phyloP scores from a whole-genome alignment of 1,139 yeast genomes.

The Saccharomyces pastorianus region DNA sequence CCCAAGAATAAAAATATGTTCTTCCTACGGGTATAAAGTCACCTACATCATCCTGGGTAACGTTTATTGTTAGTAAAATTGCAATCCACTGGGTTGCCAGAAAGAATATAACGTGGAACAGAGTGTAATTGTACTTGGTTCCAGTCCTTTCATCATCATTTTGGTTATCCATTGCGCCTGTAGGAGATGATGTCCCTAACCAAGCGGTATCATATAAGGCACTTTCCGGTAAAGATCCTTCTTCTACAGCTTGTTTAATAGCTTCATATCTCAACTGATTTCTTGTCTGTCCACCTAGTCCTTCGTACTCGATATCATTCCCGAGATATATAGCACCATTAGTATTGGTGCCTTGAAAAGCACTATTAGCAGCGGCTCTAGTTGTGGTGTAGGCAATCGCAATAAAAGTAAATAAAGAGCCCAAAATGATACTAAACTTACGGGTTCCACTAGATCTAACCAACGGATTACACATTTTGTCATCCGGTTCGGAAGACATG shows the following conservation, averaged over 20 bases:
- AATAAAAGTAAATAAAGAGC: constrained; percentile 86
- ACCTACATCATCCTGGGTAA: constrained; percentile 73
- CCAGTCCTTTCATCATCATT: constrained; percentile 55
- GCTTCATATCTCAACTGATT: constrained; percentile 83
- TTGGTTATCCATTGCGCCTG: constrained; percentile 38
- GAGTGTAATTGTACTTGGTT: constrained; percentile 78
- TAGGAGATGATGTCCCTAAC: constrained; percentile 28
- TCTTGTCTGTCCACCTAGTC: constrained; percentile 47
- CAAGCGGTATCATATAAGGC: constrained; percentile 69
- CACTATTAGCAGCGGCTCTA: constrained; percentile 82
- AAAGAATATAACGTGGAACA: constrained; percentile 86
- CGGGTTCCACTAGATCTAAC: constrained; percentile 85
- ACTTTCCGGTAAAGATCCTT: constrained; percentile 88
- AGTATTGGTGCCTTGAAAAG: constrained; percentile 37
- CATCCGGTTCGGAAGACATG: constrained; percentile 95
- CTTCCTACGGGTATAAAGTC: constrained; percentile 96
- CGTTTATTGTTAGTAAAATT: constrained; percentile 83
- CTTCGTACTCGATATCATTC: constrained; percentile 34
- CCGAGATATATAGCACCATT: constrained; percentile 28
- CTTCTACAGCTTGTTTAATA: constrained; percentile 85
- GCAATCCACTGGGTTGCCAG: constrained; percentile 97
- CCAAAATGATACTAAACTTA: constrained; percentile 77
- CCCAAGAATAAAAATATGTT: constrained; percentile 93
- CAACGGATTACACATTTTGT: constrained; percentile 81
- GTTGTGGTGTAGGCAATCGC: constrained; percentile 97